Conservation (phyloP, 768 basidiomycete species). For the Leccinum pellstonianum region DNA sequence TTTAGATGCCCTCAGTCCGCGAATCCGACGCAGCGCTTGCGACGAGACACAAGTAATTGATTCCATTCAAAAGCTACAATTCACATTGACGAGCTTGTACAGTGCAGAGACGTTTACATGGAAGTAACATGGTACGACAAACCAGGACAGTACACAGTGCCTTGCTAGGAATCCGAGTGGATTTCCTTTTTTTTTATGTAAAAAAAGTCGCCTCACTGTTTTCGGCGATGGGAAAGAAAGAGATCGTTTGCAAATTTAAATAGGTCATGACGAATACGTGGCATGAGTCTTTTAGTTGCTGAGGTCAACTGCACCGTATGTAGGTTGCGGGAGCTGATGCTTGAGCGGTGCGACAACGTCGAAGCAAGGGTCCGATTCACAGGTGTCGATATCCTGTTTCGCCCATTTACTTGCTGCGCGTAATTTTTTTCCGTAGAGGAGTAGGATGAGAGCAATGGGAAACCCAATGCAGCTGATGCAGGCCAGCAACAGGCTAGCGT, state of each 20-base stretch:
- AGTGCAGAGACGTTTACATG: neutral
- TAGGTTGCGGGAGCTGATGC: conserved; percentile 2
- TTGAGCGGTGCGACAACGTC: conserved; percentile 8
- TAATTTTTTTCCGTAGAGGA: conserved; percentile 14
- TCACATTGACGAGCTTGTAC: neutral
- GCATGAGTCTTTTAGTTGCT: neutral
- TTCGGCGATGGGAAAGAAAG: neutral
- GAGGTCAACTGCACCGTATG: conserved; percentile 14
- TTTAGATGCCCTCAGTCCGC: neutral
- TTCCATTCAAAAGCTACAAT: neutral
- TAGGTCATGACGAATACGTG: neutral
- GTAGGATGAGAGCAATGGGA: conserved; percentile 17
- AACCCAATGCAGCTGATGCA: conserved; percentile 22
- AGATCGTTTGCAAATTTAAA: conserved; percentile 2
- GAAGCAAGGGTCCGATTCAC: neutral
- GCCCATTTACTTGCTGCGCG: conserved; percentile 22
- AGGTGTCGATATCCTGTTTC: conserved; percentile 13
- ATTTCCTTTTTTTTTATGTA: neutral
- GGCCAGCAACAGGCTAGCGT: conserved; percentile 20
- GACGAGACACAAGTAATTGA: neutral
- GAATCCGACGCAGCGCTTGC: neutral
- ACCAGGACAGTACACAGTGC: neutral
- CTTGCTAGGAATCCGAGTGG: neutral
- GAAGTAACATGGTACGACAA: neutral
- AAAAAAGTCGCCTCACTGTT: neutral